Base-by-base conservation (phyloP, 352 stramenopile genomes). In the Phytophthora pinifolia region DNA sequence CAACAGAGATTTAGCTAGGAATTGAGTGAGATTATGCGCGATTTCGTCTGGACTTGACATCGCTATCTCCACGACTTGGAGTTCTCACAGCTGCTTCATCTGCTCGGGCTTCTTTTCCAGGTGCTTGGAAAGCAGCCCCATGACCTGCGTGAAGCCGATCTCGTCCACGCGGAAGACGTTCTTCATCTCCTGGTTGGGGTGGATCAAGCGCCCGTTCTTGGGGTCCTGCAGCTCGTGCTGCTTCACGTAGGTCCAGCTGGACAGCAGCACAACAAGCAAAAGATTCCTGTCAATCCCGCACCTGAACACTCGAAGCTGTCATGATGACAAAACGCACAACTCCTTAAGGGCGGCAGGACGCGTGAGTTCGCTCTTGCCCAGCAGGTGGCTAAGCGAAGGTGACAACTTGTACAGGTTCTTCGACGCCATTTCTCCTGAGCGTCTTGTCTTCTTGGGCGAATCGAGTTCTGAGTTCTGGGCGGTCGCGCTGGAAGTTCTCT, bases 161-260 rank as follows among this genome's bases (percentile, higher is more conserved):
- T 83, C 48, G 47, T 86, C 53, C 42, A 89, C 72, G 22, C 71
- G 31, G 62, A 92, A 88, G 17, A 86, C 66, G 22, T 86, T 56
- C 39, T 75, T 83, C 69, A 92, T 77, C 54, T 86, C 55, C 36
- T 76, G 43, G 58, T 92, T 89, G 27, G 79, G 71, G 56, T 63
- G 79, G 49, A 92, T 87, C 27, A 86, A 52, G n/a, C 82, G 77
- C 17, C 82, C 82, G 37, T 92, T 58, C 4, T 67, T 63, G n/a
- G 76, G 75, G 22, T 92, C 77, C 56, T 92, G 82, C 33, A 92
- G 76, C 45, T 89, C 64, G 53, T 92, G 77, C 53, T 80, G 42
- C 59, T 92, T 92, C 43, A 86, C 82, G 25, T 92, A 92, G 25
- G 54, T 67, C 82, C 79, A 92, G 57, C 79, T 92, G 29, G 20